Evolutionary conservation across 2,329 filamentous ascomycete species (phyloP).

Genomic region (Neonectria punicea): DNA sequence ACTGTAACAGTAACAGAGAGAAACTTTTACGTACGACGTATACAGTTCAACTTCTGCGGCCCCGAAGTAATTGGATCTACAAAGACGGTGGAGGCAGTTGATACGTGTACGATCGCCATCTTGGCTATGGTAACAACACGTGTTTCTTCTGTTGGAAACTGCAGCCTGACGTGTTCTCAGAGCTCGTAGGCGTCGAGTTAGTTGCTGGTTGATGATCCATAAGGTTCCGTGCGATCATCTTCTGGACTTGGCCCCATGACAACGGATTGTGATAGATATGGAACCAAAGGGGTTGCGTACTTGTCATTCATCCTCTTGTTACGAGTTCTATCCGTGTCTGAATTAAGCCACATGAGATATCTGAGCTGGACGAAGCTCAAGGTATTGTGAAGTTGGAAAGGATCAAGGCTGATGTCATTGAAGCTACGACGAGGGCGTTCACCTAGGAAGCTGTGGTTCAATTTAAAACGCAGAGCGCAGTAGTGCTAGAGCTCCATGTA

Average conservation of each 20-base stretch:
- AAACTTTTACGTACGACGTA: neutral
- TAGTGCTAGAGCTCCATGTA: too few relatives aligned
- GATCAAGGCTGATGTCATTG: neutral
- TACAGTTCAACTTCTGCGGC: neutral
- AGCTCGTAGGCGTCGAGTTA: neutral
- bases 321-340: slow-evolving; percentile 4
- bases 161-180: neutral
- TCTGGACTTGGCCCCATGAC: slow-evolving; percentile 18
- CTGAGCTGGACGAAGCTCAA: slow-evolving; percentile 8
- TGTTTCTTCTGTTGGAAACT: too few relatives aligned
- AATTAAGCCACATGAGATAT: neutral
- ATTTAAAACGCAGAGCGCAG: too few relatives aligned
- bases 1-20: neutral
- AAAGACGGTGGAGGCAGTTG: neutral
- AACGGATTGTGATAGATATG: slow-evolving; percentile 25
- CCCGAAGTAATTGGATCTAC: neutral
- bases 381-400: slow-evolving; percentile 26
- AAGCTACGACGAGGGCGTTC: neutral
- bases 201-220: neutral
- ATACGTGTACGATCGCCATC: neutral
- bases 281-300: slow-evolving; percentile 19
- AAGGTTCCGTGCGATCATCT: neutral
- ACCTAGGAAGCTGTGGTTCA: neutral
- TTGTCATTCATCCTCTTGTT: slow-evolving; percentile 30
- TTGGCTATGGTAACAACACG: neutral